These are phyloP conservation scores for Magnolia changhungtana DNA, from an alignment of 164 flowering plant species.

Conservation along the genomic window DNA sequence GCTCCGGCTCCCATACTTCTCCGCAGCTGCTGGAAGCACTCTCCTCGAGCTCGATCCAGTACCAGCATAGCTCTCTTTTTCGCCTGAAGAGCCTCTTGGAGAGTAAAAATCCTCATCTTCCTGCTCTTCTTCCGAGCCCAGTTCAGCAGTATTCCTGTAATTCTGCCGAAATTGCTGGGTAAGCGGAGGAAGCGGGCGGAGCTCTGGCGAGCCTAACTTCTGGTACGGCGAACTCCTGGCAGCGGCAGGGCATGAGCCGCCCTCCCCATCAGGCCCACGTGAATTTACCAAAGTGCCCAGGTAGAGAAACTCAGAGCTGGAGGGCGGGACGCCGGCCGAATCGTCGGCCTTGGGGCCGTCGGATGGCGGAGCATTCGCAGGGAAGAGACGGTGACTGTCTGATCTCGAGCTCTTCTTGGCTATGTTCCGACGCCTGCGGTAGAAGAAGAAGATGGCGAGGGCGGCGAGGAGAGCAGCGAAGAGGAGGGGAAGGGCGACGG, in stretches of 20 bases:
- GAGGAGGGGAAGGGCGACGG: slow-evolving; percentile 25
- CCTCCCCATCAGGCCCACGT: slow-evolving; percentile 24
- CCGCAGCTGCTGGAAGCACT: slow-evolving; percentile 8
- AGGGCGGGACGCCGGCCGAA: slow-evolving; percentile 18
- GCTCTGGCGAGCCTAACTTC: slow-evolving; percentile 69
- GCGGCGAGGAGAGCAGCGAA: slow-evolving; percentile 1
- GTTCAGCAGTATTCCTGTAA: slow-evolving; percentile 15
- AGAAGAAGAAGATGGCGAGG: slow-evolving; percentile 19
- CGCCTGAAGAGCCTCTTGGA: slow-evolving; percentile 51
- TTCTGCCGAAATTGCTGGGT: slow-evolving; percentile 24
- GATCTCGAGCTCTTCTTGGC: slow-evolving; percentile 32
- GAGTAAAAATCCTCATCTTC: slow-evolving; percentile 68
- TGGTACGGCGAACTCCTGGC: slow-evolving; percentile 21
- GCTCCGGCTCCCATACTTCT: slow-evolving; percentile 25
- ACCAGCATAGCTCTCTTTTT: slow-evolving; percentile 21
- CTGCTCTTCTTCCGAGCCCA: slow-evolving; percentile 20
- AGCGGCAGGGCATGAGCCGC: slow-evolving; percentile 5
- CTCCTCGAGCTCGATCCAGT: slow-evolving; percentile 57
- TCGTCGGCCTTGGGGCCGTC: slow-evolving; percentile 23
- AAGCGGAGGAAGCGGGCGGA: slow-evolving; percentile 61
- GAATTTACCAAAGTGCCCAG: slow-evolving; percentile 60
- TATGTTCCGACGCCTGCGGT: slow-evolving; percentile 20
- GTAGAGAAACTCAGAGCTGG: slow-evolving; percentile 68
- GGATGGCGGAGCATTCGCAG: slow-evolving; percentile 10
- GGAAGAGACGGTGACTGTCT: slow-evolving; percentile 35